A percentile compares a stretch with the other conserved stretches of the same genome.
Evolutionary conservation across 2,329 filamentous ascomycete species (phyloP).

Genomic region (Cladosporium phlei): DNA sequence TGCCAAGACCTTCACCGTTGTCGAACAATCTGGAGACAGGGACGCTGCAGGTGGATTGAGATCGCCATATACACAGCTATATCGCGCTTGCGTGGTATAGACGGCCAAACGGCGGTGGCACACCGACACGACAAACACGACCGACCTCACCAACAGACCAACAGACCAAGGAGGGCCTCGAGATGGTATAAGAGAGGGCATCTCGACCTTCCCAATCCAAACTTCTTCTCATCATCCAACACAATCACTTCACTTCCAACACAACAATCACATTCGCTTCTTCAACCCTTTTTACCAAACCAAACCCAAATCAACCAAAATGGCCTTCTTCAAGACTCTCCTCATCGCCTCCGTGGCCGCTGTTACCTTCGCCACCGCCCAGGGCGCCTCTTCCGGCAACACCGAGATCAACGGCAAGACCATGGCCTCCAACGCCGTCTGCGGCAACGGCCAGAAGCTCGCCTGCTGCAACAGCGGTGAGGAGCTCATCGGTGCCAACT

Average conservation of each 20-base stretch:
- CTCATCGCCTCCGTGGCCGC: constrained; percentile 13
- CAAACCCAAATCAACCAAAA: constrained; percentile 9
- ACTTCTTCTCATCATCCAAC: constrained; percentile 10
- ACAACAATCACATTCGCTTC: constrained; percentile 12
- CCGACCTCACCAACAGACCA: too few relatives aligned
- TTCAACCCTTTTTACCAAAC: constrained; percentile 9
- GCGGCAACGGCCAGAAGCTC: constrained; percentile 15
- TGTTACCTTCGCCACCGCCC: constrained; percentile 10
- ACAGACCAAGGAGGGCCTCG: neutral
- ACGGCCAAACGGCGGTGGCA: constrained; percentile 8
- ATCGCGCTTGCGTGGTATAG: neutral
- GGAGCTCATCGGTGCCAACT: constrained; percentile 13
- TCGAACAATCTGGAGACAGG: constrained; percentile 7
- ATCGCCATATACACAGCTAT: constrained; percentile 11
- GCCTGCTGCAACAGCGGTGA: constrained; percentile 12
- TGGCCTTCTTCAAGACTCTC: constrained; percentile 14
- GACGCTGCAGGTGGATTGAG: constrained; percentile 8
- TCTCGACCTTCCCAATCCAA: constrained; percentile 1
- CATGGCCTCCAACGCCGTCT: neutral
- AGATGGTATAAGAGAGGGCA: constrained; percentile 10
- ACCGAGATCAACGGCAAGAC: constrained; percentile 3
- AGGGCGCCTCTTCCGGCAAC: constrained; percentile 7
- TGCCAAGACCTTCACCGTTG: constrained; percentile 5
- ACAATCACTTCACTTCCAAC: constrained; percentile 3
- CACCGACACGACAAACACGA: constrained; percentile 10